Evolutionary conservation across 192 early-diverging fungal genomes (phyloP).

Genomic region (Cladochytrium replicatum): DNA sequence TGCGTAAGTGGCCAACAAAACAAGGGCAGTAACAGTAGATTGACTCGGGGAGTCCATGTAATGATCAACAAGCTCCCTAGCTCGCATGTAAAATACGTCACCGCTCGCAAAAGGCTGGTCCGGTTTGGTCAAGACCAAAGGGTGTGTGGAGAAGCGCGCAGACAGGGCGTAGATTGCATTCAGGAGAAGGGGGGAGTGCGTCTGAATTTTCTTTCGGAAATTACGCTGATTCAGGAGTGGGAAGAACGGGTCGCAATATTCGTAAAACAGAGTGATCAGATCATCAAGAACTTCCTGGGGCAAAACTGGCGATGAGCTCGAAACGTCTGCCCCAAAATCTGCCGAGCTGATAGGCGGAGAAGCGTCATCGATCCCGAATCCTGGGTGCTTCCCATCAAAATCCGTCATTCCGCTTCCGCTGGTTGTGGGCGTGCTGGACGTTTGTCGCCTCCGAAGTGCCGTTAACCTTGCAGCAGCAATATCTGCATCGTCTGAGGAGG

Average conservation of each 20-base stretch:
- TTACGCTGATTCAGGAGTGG: slow-evolving; percentile 9
- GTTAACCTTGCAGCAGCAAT: slow-evolving; percentile 20
- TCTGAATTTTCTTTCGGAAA: slow-evolving; percentile 8
- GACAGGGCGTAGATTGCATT: slow-evolving; percentile 16
- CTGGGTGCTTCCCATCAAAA: too few species aligned
- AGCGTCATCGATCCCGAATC: background rate
- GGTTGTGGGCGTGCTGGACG: too few species aligned
- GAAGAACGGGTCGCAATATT: slow-evolving; percentile 17
- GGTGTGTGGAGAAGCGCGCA: slow-evolving; percentile 16
- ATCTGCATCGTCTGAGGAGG: slow-evolving; percentile 17
- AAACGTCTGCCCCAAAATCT: background rate
- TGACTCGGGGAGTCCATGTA: slow-evolving; percentile 9
- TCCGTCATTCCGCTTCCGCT: too few species aligned
- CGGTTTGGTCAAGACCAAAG: slow-evolving; percentile 6
- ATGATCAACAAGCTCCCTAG: slow-evolving; percentile 8
- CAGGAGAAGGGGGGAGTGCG: slow-evolving; percentile 6
- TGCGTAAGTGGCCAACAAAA: slow-evolving; percentile 20
- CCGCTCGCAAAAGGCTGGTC: slow-evolving; percentile 4
- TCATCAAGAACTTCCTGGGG: slow-evolving; percentile 14
- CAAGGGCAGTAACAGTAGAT: slow-evolving; percentile 12
- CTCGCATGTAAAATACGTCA: slow-evolving; percentile 13
- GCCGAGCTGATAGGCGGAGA: background rate
- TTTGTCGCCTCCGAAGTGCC: too few species aligned
- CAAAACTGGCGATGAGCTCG: background rate
- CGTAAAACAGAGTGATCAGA: slow-evolving; percentile 16